phyloP scores from a whole-genome alignment of 345 rosid genomes.

The Eucalyptus curtisii region DNA sequence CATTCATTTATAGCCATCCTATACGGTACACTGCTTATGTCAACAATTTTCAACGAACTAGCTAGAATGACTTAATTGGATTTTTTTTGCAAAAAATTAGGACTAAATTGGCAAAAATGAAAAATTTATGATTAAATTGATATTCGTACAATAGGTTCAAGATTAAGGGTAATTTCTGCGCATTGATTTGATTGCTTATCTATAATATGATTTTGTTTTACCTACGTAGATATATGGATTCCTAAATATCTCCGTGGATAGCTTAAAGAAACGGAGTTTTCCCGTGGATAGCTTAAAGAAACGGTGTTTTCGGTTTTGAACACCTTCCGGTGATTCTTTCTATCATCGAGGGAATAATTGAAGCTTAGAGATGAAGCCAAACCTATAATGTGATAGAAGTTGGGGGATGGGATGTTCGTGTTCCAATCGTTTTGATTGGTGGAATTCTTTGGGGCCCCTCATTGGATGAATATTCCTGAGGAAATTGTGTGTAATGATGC shows the following conservation, averaged over 20 bases:
- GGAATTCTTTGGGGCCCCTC: not conserved
- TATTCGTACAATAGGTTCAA: not conserved
- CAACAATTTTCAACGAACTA: rapidly evolving
- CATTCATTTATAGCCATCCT: not conserved
- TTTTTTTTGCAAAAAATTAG: too few species aligned
- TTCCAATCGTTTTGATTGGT: not conserved
- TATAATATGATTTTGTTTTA: not conserved
- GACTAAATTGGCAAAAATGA: rapidly evolving
- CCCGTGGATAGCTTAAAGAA: not conserved
- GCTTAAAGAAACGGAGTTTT: not conserved
- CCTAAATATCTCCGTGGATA: not conserved
- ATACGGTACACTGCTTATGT: rapidly evolving
- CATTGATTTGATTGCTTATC: not conserved
- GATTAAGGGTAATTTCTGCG: not conserved
- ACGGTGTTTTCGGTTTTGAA: not conserved
- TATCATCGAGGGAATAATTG: not conserved
- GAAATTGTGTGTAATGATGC: not conserved
- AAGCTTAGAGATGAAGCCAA: not conserved
- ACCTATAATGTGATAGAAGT: not conserved
- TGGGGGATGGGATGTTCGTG: not conserved
- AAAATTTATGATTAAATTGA: not conserved
- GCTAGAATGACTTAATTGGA: too few species aligned
- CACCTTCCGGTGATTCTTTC: not conserved
- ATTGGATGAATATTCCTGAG: not conserved
- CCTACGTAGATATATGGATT: not conserved